Percentiles rank a stretch among this genome's conserved stretches.
phyloP scores from a whole-genome alignment of 2,329 filamentous ascomycete species.

The Leptoxyphium fumago region DNA sequence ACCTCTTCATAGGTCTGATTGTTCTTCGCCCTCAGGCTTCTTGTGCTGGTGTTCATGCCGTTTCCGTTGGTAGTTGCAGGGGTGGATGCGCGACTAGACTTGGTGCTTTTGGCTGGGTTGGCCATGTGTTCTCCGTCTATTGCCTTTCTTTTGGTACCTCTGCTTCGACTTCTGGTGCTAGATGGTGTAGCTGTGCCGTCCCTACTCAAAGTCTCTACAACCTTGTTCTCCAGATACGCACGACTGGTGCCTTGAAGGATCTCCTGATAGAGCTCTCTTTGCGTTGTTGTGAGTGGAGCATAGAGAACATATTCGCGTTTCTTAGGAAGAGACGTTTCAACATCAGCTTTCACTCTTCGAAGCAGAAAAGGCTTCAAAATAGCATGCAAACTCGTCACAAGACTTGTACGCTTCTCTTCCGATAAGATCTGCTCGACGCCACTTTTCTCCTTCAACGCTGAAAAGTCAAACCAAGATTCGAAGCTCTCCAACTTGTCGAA shows the following conservation, averaged over 20 bases:
- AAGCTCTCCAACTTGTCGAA: slow-evolving; percentile 91
- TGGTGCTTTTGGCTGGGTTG: slow-evolving; percentile 54
- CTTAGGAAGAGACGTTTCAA: slow-evolving; percentile 79
- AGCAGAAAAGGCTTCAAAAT: slow-evolving; percentile 85
- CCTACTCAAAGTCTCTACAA: slow-evolving; percentile 45
- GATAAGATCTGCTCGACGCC: slow-evolving; percentile 65
- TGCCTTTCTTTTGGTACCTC: slow-evolving; percentile 44
- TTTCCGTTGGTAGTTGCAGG: slow-evolving; percentile 40
- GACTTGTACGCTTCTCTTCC: slow-evolving; percentile 60
- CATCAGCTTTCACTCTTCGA: slow-evolving; percentile 80
- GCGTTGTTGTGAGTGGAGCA: slow-evolving; percentile 78
- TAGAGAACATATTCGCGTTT: slow-evolving; percentile 95
- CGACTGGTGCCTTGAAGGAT: slow-evolving; percentile 45
- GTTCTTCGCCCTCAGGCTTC: slow-evolving; percentile 37
- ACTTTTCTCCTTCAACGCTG: slow-evolving; percentile 70
- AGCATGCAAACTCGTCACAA: slow-evolving; percentile 79
- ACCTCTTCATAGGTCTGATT: slow-evolving; percentile 52
- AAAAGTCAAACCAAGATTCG: slow-evolving; percentile 94
- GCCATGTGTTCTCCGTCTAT: slow-evolving; percentile 17
- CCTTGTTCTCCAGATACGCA: slow-evolving; percentile 57
- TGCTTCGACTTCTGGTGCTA: slow-evolving; percentile 28
- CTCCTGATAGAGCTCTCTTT: slow-evolving; percentile 77
- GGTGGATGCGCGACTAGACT: slow-evolving; percentile 61
- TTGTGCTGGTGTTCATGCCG: slow-evolving; percentile 24
- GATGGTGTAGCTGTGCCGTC: slow-evolving; percentile 33